Evolutionary conservation across 2,329 filamentous ascomycete genomes (phyloP), one percentile per base, ranked within the genome.

Genomic region (Curvularia sp.): DNA sequence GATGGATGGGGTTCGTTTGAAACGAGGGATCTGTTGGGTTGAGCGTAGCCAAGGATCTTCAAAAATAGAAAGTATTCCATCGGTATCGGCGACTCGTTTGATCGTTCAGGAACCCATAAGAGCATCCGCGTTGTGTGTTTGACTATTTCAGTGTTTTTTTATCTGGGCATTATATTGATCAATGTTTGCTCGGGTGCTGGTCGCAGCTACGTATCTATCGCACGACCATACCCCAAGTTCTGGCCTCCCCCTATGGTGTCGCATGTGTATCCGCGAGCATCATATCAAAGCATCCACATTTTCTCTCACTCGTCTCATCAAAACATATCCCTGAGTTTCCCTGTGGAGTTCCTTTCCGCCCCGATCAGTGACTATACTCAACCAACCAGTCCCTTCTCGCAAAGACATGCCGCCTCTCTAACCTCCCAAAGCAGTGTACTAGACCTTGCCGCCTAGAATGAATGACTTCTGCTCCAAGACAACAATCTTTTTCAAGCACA

Each of bases 401-500:
- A 5, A 23, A n/a, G 8, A 12, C 10, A 12, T 8, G 8, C 12
- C 6, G 9, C 15, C 9, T 23, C 4, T 50, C 53, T 39, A 56
- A 39, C 53, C 50, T 23, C 56, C 53, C 3, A 53, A 49, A 7
- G 47, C 4, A 13, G 28, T 30, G 21, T 52, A 60, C 39, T 46
- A 45, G 9, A 27, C 34, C 38, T 50, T 58, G 10, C 36, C 49
- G 1, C 41, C 23, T 1, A 49, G 2, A 25, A 32, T 38, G 34
- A 51, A 57, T 1, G 34, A 19, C 2, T 30, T 53, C 1, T 51
- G 45, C 45, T 64, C 59, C 18, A 53, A 15, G 19, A 2, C 43
- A 0, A 18, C 21, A 28, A 64, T 50, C 45, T 46, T 28, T 1
- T n/a, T 21, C 19, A 61, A 15, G 21, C 64, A 66, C 3, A 42